phyloP scores from a whole-genome alignment of 371 early-diverging fungal genomes.

The Syncephalastrum racemosum region DNA sequence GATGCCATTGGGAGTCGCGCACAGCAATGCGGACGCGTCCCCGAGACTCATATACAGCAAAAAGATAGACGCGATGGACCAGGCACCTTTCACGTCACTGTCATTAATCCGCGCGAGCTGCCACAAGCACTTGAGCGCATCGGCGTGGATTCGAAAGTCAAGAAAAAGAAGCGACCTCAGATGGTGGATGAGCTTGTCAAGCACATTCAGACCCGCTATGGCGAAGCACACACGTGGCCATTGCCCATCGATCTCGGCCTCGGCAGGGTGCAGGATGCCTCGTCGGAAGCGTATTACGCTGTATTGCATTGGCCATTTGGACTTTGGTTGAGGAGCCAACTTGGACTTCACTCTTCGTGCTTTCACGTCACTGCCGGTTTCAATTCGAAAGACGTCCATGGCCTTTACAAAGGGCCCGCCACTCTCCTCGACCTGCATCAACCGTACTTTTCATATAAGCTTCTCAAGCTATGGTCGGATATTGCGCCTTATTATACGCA shows the following conservation, averaged over 20 bases:
- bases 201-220: slow-evolving; percentile 6
- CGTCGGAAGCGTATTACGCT: slow-evolving; percentile 10
- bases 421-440: slow-evolving; percentile 9
- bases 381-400: slow-evolving; percentile 20
- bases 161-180: background rate
- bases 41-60: no score
- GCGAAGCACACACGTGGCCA: slow-evolving; percentile 9
- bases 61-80: slow-evolving; percentile 12
- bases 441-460: no score
- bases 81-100: slow-evolving; percentile 9
- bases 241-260: slow-evolving; percentile 19
- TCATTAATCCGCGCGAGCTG: slow-evolving; percentile 14
- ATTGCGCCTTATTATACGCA: no score
- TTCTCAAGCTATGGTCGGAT: no score
- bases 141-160: background rate
- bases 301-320: slow-evolving; percentile 26
- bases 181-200: slow-evolving; percentile 1
- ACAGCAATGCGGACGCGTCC: no score
- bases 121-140: slow-evolving; percentile 3
- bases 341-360: slow-evolving; percentile 13
- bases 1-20: no score
- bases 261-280: slow-evolving; percentile 8
- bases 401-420: slow-evolving; percentile 20
- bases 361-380: slow-evolving; percentile 26
- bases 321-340: slow-evolving; percentile 8